A percentile compares a stretch with the other conserved stretches of the same genome.
Evolutionary conservation across 2,329 filamentous ascomycete genomes (phyloP).

Genomic region (Fusarium subtropicale): DNA sequence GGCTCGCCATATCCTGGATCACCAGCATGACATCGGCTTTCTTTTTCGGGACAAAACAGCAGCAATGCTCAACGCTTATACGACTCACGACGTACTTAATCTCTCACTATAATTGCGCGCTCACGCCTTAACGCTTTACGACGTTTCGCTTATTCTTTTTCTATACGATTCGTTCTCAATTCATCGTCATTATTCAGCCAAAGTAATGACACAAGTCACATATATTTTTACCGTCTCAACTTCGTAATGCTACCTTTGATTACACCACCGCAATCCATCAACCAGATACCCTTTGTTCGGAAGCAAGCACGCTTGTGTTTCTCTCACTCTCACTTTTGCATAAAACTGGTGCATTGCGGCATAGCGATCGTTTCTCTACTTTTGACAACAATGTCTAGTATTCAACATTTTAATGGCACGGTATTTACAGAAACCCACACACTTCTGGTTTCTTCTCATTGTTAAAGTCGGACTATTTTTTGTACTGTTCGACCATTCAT

Average conservation of each 20-base stretch:
- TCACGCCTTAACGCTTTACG: conserved; percentile 36
- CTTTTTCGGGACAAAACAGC: conserved; percentile 4
- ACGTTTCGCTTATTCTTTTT: conserved; percentile 25
- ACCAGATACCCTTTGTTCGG: conserved; percentile 37
- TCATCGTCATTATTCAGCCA: conserved; percentile 1
- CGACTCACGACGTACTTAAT: conserved; percentile 40
- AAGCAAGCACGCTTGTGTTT: conserved; percentile 38
- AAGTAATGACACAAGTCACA: conserved; percentile 12
- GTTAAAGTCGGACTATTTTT: conserved; percentile 6
- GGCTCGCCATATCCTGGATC: conserved; percentile 46
- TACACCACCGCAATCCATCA: conserved; percentile 19
- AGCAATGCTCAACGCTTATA: conserved; percentile 33
- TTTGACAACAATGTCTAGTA: conserved; percentile 23
- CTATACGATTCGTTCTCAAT: conserved; percentile 15
- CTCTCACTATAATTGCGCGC: conserved; percentile 24
- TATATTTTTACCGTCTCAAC: conserved; percentile 6
- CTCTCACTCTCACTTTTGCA: conserved; percentile 24
- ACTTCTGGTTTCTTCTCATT: conserved; percentile 9
- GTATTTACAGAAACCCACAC: not conserved
- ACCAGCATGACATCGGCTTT: conserved; percentile 33
- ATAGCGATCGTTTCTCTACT: conserved; percentile 34
- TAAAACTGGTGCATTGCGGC: conserved; percentile 35
- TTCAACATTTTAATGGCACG: conserved; percentile 12
- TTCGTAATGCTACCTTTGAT: conserved; percentile 10
- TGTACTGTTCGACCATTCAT: conserved; percentile 11